A percentile compares a stretch with the other conserved stretches of the same genome.
phyloP scores from a whole-genome alignment of 306 rosid genomes.

The Lathyrus oleraceus region DNA sequence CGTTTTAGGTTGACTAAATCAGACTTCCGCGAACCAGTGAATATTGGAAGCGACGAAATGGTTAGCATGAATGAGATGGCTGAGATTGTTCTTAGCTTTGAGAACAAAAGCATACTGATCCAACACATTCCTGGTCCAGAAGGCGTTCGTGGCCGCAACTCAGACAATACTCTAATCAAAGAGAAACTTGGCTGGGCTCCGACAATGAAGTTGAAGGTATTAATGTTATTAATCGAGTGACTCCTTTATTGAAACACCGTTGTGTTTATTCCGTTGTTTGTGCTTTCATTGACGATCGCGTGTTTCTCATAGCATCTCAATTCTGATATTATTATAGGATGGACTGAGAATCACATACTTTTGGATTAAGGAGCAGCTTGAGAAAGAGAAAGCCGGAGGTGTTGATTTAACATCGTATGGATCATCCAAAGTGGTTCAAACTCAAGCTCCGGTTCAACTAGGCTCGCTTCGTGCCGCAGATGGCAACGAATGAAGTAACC shows the following conservation, averaged over 20 bases:
- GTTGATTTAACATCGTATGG: constrained; percentile 70
- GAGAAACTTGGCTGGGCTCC: constrained; percentile 99
- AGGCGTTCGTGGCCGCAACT: constrained; percentile 99
- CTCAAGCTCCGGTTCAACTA: constrained; percentile 96
- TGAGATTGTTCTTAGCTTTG: constrained; percentile 91
- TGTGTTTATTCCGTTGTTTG: not conserved
- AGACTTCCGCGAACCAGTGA: constrained; percentile 94
- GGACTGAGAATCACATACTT: constrained; percentile 93
- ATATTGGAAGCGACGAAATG: constrained; percentile 99
- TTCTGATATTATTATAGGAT: constrained; percentile 52
- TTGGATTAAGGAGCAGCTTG: constrained; percentile 96
- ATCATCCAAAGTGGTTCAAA: constrained; percentile 91
- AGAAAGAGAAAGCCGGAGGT: constrained; percentile 86
- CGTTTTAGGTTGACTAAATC: constrained; percentile 85
- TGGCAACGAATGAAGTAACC: constrained; percentile 65
- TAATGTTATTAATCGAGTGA: not conserved
- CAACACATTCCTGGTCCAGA: constrained; percentile 99
- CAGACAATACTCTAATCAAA: constrained; percentile 91
- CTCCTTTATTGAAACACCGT: not conserved
- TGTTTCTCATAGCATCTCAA: constrained; percentile 22
- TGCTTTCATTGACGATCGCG: not conserved
- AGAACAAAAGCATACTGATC: constrained; percentile 72
- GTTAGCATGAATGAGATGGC: constrained; percentile 99
- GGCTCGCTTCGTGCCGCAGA: constrained; percentile 96
- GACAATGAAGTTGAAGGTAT: constrained; percentile 93